Evolutionary conservation across 148 eudicot genomes (phyloP), one percentile per base, ranked within the genome.

Genomic region (Beta vulgaris): DNA sequence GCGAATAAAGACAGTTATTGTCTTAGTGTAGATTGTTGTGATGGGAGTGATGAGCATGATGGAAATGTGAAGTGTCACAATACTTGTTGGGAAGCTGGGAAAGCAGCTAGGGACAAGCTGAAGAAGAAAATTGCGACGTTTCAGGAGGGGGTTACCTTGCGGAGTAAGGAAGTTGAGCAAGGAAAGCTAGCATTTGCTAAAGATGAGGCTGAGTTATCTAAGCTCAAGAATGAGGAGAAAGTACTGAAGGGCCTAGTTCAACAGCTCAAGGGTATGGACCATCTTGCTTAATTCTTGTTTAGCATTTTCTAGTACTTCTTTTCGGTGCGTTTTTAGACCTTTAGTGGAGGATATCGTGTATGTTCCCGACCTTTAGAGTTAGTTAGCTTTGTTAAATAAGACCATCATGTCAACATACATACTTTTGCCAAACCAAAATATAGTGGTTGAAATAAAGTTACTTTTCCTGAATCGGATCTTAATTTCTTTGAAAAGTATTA

Each of bases 61-160:
- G 97, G 92, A 72, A 85, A 73, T 63, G 84, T 88, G 66, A 85
- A 78, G 82, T 95, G 99, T 84, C 68, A 88, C 43, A 92, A 95
- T 82, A 92, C 97, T 4, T 95, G 99, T 69, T 95, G 99, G 99
- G 99, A 92, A 81, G 92, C 93, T 86, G 99, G 99, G 72, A 90
- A 90, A 85, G 93, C 86, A 40, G 99, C 99, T 53, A 82, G 99
- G 82, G 97, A 95, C 39, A 95, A 85, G 73, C 82, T 95, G 85
- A 81, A 75, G 85, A 92, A 90, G 82, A 95, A 92, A 80, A 92
- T 95, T 73, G 82, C 87, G 31, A 92, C 91, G 19, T 89, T 83
- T 80, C 74, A 88, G 77, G 87, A 92, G 73, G 99, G 99, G 64
- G 87, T 86, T 72, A 72, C 74, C 25, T 65, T 95, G 73, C 86